Evolutionary conservation across 2,329 filamentous ascomycete genomes (phyloP).

Genomic region (Fusarium xylarioides): DNA sequence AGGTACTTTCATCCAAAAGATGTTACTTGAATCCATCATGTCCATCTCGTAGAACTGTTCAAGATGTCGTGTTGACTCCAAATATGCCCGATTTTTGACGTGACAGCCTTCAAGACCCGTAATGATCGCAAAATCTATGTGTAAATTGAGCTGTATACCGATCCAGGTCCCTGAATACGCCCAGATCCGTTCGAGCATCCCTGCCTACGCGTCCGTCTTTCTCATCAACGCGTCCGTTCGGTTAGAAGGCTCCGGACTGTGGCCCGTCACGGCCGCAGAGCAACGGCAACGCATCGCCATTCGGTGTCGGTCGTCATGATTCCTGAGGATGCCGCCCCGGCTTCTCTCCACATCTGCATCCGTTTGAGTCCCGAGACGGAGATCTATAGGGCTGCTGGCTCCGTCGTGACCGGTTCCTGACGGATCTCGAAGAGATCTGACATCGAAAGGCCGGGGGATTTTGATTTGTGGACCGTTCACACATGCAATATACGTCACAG

Average conservation of each 20-base stretch:
- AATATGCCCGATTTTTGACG: background rate
- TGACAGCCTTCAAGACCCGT: background rate
- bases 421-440: slow-evolving; percentile 28
- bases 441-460: slow-evolving; percentile 14
- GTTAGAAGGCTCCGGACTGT: slow-evolving; percentile 5
- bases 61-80: background rate
- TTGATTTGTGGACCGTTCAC: slow-evolving; percentile 36
- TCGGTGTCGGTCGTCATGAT: slow-evolving; percentile 3
- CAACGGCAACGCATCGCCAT: slow-evolving; percentile 4
- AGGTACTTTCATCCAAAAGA: background rate
- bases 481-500: slow-evolving; percentile 31
- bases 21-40: background rate
- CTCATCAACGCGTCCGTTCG: slow-evolving; percentile 25
- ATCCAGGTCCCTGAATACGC: background rate
- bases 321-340: slow-evolving; percentile 15
- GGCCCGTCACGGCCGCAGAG: slow-evolving; percentile 12
- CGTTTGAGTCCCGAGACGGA: slow-evolving; percentile 20
- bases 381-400: slow-evolving; percentile 21
- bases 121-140: background rate
- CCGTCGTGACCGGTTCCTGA: slow-evolving; percentile 12
- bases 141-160: background rate
- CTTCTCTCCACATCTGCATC: slow-evolving; percentile 25
- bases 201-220: background rate
- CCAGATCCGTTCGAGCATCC: background rate
- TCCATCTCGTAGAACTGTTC: background rate